phyloP scores from a whole-genome alignment of 371 early-diverging fungal species.

The Thermomucor indicae-seudaticae region DNA sequence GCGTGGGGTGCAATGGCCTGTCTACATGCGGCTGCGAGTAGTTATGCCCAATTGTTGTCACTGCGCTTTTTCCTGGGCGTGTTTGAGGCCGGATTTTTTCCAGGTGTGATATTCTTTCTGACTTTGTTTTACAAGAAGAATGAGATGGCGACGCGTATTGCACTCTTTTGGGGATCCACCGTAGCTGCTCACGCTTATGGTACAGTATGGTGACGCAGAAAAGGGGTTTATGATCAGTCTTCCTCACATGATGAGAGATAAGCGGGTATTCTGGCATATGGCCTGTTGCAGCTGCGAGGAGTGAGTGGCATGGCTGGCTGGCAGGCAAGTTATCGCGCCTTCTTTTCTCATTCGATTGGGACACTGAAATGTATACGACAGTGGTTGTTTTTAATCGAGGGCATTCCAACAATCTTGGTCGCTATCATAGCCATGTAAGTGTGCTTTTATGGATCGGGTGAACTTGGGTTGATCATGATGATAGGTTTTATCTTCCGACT shows the following conservation, averaged over 20 bases:
- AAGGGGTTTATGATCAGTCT: too few relatives aligned
- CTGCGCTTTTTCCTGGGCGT: slow-evolving; percentile 41
- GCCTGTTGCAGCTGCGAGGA: slow-evolving; percentile 35
- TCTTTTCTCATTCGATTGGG: neutral
- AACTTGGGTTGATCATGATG: neutral
- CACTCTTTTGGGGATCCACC: slow-evolving; percentile 44
- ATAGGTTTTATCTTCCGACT: slow-evolving; percentile 36
- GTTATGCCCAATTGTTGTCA: slow-evolving; percentile 22
- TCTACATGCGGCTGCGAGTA: slow-evolving; percentile 28
- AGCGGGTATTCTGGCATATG: slow-evolving; percentile 48
- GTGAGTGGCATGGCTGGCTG: slow-evolving; percentile 34
- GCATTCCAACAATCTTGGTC: slow-evolving; percentile 42
- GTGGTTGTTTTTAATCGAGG: slow-evolving; percentile 48
- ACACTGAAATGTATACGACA: neutral
- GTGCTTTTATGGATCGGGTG: neutral
- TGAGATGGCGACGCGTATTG: slow-evolving; percentile 48
- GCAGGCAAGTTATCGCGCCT: slow-evolving; percentile 21
- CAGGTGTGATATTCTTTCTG: slow-evolving; percentile 38
- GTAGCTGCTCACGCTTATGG: slow-evolving; percentile 46
- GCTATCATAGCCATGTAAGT: slow-evolving; percentile 33
- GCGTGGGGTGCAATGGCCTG: slow-evolving; percentile 38
- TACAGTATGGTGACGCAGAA: too few relatives aligned
- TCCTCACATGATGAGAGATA: neutral
- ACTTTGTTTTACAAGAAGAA: slow-evolving; percentile 42
- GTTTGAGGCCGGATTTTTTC: slow-evolving; percentile 46